Evolutionary conservation across 78 protist genomes (phyloP).

Genomic region (slime mould (Dictyostelium discoideum)): dicty_2.7 NC_007090.3:4378001-4378500

Average conservation of each 20-base stretch:
- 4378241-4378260: not conserved
- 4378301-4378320: too few species aligned
- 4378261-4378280: too few species aligned
- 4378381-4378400: too few species aligned
- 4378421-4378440: too few species aligned
- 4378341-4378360: too few species aligned
- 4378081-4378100: conserved; percentile 35
- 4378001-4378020: too few species aligned
- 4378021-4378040: not conserved
- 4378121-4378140: conserved; percentile 13
- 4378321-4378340: too few species aligned
- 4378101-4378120: conserved; percentile 69
- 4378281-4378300: not conserved
- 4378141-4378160: conserved; percentile 62
- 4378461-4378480: too few species aligned
- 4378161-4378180: conserved; percentile 36
- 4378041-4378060: conserved; percentile 47
- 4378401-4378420: too few species aligned
- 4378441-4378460: too few species aligned
- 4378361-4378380: too few species aligned
- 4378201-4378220: conserved; percentile 52
- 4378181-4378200: not conserved
- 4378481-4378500: too few species aligned
- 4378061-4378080: conserved; percentile 46
- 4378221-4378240: conserved; percentile 26